These are phyloP conservation scores for Talaromyces funiculosus DNA, from an alignment of 2,329 filamentous ascomycete species.

Conservation along the genomic window DNA sequence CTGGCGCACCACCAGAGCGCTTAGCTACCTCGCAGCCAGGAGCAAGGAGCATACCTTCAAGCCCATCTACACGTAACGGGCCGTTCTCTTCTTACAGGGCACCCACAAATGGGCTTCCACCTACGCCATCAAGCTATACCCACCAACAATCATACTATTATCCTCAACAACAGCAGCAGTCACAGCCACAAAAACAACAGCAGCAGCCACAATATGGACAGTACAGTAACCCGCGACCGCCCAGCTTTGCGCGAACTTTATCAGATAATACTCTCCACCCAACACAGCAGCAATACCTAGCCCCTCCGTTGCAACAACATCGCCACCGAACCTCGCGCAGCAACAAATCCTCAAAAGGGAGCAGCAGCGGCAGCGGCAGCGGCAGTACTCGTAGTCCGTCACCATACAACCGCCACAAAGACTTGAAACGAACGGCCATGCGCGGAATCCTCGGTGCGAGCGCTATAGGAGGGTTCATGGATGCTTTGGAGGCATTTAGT, in stretches of 20 bases:
- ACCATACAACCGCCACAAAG: constrained; percentile 20
- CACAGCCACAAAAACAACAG: neutral
- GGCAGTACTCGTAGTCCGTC: constrained; percentile 12
- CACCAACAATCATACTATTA: constrained; percentile 15
- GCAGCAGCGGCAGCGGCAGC: constrained; percentile 17
- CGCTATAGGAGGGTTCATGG: constrained; percentile 35
- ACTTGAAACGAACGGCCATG: constrained; percentile 29
- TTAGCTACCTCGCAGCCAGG: constrained; percentile 8
- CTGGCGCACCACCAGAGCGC: neutral
- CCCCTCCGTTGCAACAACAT: constrained; percentile 7
- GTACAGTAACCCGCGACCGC: constrained; percentile 15
- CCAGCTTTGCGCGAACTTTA: neutral
- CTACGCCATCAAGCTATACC: constrained; percentile 7
- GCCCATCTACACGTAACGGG: constrained; percentile 1
- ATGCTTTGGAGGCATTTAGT: constrained; percentile 34
- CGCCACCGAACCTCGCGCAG: constrained; percentile 15
- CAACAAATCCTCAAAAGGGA: constrained; percentile 4
- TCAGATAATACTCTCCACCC: constrained; percentile 8
- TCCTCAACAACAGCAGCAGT: constrained; percentile 14
- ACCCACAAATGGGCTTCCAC: constrained; percentile 13
- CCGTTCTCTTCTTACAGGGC: neutral
- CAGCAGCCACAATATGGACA: constrained; percentile 9
- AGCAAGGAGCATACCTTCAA: neutral
- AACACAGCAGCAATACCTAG: constrained; percentile 6
- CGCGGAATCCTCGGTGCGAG: constrained; percentile 32